phyloP scores from a whole-genome alignment of 306 rosid genomes.

The Cercis canadensis region DNA sequence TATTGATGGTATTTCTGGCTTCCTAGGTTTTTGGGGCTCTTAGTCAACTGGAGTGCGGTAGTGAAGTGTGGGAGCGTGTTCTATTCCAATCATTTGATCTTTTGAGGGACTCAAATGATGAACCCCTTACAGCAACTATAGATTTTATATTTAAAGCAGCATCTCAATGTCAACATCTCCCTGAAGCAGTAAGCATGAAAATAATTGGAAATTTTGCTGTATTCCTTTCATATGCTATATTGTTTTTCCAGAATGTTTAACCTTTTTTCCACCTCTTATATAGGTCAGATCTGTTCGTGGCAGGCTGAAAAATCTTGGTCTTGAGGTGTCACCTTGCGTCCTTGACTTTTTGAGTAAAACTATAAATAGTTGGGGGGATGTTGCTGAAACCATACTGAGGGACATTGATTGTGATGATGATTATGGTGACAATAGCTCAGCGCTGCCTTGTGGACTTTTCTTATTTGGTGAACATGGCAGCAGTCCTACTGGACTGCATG shows the following conservation, averaged over 20 bases:
- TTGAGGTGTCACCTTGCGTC: constrained; percentile 85
- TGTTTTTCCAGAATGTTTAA: constrained; percentile 28
- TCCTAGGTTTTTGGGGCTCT: constrained; percentile 89
- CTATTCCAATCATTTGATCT: constrained; percentile 81
- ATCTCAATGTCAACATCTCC: constrained; percentile 96
- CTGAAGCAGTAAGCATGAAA: constrained; percentile 85
- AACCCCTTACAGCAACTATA: constrained; percentile 78
- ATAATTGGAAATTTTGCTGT: constrained; percentile 31
- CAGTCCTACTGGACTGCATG: constrained; percentile 63
- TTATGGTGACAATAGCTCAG: constrained; percentile 71
- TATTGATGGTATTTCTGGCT: constrained; percentile 32
- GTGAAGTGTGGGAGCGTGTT: constrained; percentile 96
- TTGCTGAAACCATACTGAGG: constrained; percentile 91
- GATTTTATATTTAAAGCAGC: constrained; percentile 95
- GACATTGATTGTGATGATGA: constrained; percentile 93
- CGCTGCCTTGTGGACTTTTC: constrained; percentile 64
- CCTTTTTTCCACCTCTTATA: constrained; percentile 42
- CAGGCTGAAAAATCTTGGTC: constrained; percentile 83
- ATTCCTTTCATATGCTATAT: constrained; percentile 29
- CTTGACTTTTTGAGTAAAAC: constrained; percentile 91
- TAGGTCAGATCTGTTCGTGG: constrained; percentile 91
- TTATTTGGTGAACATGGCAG: constrained; percentile 75
- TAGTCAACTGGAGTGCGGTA: constrained; percentile 88
- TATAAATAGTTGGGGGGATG: constrained; percentile 99
- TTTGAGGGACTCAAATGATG: constrained; percentile 85